Base-by-base conservation (phyloP, 129 eudicot genomes). In the Logfia minima region DNA sequence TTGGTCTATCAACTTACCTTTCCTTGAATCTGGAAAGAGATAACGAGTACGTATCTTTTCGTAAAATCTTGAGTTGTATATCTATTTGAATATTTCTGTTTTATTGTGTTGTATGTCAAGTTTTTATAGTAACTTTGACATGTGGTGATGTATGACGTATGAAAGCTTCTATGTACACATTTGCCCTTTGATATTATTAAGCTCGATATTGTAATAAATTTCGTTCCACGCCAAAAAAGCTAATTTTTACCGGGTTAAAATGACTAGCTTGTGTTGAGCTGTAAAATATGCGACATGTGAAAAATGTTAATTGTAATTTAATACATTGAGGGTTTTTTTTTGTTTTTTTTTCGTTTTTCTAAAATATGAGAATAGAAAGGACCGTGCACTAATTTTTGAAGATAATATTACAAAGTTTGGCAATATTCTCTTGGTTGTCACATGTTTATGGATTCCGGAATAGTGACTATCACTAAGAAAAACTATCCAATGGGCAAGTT, bases 31-130 rank as follows among this genome's bases (percentile, higher is more conserved):
- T 85, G 79, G 90, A 89, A 71, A 88, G 85, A 80, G 83, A 90
- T 81, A 89, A 86, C 75, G 99, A 95, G 99, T 95, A 89, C 26
- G 96, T 88, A 56, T 56, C 10, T 74, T 66, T 71, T 53, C n/a
- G 6, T 3, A 11, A 48, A 14, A n/a, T 48, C n/a, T 13, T 48
- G 14, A 48, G 55, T 21, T 68, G 7, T 79, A 6, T 22, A 65
- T 35, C 78, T 39, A 11, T 5, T 24, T 32, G 45, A 62, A 24
- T 31, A 7, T 17, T 16, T 60, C 19, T 43, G 51, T 61, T 9
- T n/a, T 23, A 55, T n/a, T 34, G 59, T 14, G 13, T 41, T 51
- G 63, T 29, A 17, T 39, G 61, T 28, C 2, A 23, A 22, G 45
- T 21, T 23, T 2, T 34, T 56, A 34, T 55, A 26, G 80, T 55